Evolutionary conservation across 1,284 basidiomycete species (phyloP).

Genomic region (Microbotryum silenes-acaulis): DNA sequence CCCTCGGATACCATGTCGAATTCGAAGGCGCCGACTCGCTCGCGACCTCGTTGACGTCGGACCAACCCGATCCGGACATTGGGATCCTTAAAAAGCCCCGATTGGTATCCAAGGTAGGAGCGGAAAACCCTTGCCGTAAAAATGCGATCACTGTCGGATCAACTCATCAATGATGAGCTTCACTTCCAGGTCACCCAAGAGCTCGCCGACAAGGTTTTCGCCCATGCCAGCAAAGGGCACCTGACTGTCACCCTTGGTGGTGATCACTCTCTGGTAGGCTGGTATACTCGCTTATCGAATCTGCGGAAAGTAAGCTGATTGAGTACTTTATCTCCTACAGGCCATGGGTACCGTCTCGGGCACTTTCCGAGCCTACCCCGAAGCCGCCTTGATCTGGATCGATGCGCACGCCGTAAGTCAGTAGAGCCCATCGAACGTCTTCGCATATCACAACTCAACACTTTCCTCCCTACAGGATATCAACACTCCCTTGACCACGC

Average conservation of each 20-base stretch:
- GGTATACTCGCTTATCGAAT: too few relatives aligned
- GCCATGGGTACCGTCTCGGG: slow-evolving; percentile 88
- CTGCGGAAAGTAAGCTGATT: too few relatives aligned
- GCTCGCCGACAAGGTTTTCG: slow-evolving; percentile 67
- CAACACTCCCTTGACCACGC: slow-evolving; percentile 78
- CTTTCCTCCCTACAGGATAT: slow-evolving; percentile 76
- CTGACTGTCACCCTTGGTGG: slow-evolving; percentile 91
- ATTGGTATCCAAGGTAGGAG: slow-evolving; percentile 51
- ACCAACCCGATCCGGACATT: slow-evolving; percentile 62
- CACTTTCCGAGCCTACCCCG: slow-evolving; percentile 52
- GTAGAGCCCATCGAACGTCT: background rate
- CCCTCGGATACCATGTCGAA: slow-evolving; percentile 79
- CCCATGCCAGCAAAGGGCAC: slow-evolving; percentile 65
- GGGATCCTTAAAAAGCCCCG: slow-evolving; percentile 82
- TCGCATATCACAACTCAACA: background rate
- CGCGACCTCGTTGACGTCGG: slow-evolving; percentile 54
- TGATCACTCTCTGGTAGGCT: slow-evolving; percentile 66
- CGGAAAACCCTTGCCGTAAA: background rate
- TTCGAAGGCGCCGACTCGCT: slow-evolving; percentile 86
- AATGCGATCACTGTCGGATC: background rate
- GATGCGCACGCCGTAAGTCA: slow-evolving; percentile 41
- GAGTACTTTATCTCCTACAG: slow-evolving; percentile 41
- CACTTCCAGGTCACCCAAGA: slow-evolving; percentile 61
- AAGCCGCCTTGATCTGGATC: slow-evolving; percentile 77
- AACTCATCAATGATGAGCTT: background rate